Evolutionary conservation across 108 stramenopile genomes (phyloP), one percentile per base, ranked within the genome.

Genomic region (Discostella pseudostelligera): DNA sequence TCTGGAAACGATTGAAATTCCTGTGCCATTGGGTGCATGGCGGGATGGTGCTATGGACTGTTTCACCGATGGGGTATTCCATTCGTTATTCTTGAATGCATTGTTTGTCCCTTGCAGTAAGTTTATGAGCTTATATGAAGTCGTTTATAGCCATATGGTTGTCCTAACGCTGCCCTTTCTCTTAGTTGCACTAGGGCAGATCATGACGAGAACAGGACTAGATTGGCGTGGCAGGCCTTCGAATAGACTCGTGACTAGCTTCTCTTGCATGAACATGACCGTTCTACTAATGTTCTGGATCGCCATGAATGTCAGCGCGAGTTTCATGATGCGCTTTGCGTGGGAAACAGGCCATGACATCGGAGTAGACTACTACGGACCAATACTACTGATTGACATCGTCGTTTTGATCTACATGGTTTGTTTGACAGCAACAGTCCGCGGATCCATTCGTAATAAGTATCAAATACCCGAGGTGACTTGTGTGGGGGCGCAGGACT

Each of bases 41-140:
- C 74, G 79, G 57, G 92, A 89, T 69, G 56, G 62, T 14, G 60
- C 80, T 17, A 68, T 36, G 20, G 79, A 81, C 25, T 76, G 70
- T 42, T 81, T 73, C 48, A 60, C 37, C 36, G 56, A 83, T 61
- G 89, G 89, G 20, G 29, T 66, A 7, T 84, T 64, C 39, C 92
- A 93, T 64, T 81, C 87, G 20, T 56, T 81, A 58, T 21, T 85
- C 20, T 74, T 85, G 49, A 79, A 82, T 57, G 62, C 84, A 2
- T 36, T 88, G n/a, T 69, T 87, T 20, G 85, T 86, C 44, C 89
- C 88, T 8, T 72, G 85, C 58, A 48, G 85, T 86, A 76, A 76
- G 88, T 84, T 16, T 25, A 40, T 14, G 11, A 16, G 44, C 12
- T 26, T 54, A 51, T 1, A n/a, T n/a, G n/a, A n/a, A n/a, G n/a